phyloP scores from a whole-genome alignment of 2,329 filamentous ascomycete species.

The Colletotrichum karsti region DNA sequence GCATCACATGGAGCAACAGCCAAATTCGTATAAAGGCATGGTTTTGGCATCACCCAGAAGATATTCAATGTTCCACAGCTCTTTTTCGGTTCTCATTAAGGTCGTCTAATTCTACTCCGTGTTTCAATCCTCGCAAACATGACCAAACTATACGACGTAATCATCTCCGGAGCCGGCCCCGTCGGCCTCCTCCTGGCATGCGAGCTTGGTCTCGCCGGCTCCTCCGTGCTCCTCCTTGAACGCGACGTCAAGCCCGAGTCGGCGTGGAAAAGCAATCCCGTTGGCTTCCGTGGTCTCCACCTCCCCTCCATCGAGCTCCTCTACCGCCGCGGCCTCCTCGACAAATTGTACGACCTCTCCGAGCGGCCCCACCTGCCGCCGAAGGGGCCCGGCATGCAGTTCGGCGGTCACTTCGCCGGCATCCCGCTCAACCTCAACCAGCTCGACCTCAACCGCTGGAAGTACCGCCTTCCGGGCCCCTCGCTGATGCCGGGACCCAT shows the following conservation, averaged over 20 bases:
- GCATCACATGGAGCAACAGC: too few species aligned
- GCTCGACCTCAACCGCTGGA: conserved; percentile 37
- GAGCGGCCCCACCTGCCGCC: conserved; percentile 20
- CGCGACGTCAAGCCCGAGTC: conserved; percentile 46
- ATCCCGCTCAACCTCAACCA: conserved; percentile 36
- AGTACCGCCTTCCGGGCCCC: conserved; percentile 42
- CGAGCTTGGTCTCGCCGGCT: conserved; percentile 41
- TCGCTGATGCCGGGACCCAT: conserved; percentile 31
- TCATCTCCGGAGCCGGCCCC: conserved; percentile 44
- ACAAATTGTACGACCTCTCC: conserved; percentile 32
- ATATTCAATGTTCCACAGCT: too few species aligned
- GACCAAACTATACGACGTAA: conserved; percentile 39
- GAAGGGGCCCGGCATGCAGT: conserved; percentile 33
- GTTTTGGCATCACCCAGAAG: too few species aligned
- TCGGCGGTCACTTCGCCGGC: conserved; percentile 44
- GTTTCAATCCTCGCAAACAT: not conserved
- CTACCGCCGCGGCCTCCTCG: conserved; percentile 47
- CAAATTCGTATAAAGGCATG: too few species aligned
- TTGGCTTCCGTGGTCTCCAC: conserved; percentile 42
- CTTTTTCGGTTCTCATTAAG: too few species aligned
- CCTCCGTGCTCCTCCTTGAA: conserved; percentile 48
- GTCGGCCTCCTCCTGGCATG: conserved; percentile 45
- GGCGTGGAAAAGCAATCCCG: conserved; percentile 37
- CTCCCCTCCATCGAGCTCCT: conserved; percentile 43
- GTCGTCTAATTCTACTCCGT: too few species aligned